Conservation (phyloP, 371 early-diverging fungal genomes). For the Vittaforma corneae region DNA sequence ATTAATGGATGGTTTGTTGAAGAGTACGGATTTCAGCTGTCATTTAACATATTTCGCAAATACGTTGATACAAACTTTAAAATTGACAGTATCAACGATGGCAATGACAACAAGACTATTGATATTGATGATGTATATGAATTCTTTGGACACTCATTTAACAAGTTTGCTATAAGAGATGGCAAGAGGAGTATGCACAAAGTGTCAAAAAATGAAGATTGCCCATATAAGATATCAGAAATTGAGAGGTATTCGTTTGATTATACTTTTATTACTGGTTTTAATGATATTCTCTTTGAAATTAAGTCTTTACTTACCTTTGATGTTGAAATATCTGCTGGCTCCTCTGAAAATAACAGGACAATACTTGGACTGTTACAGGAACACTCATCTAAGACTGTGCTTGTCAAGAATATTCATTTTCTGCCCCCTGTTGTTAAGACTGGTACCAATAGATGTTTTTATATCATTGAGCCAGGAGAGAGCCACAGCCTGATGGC, state of each 20-base stretch:
- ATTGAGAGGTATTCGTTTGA: slow-evolving; percentile 15
- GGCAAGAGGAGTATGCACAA: too few species aligned
- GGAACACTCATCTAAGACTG: background rate
- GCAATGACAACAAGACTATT: background rate
- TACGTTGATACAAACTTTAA: slow-evolving; percentile 13
- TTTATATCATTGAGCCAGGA: slow-evolving; percentile 26
- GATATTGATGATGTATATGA: background rate
- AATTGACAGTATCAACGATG: too few species aligned
- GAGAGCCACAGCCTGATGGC: slow-evolving; percentile 14
- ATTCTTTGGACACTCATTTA: too few species aligned
- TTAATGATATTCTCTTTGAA: slow-evolving; percentile 6
- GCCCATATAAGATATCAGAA: too few species aligned
- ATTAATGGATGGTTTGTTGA: slow-evolving; percentile 3
- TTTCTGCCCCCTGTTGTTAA: slow-evolving; percentile 2
- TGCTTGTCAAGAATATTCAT: slow-evolving; percentile 35
- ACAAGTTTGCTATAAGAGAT: too few species aligned
- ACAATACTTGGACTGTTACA: slow-evolving; percentile 8
- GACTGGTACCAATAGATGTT: slow-evolving; percentile 23
- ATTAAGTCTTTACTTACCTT: slow-evolving; percentile 18
- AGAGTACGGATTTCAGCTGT: slow-evolving; percentile 4
- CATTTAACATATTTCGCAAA: slow-evolving; percentile 21
- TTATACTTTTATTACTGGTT: slow-evolving; percentile 18
- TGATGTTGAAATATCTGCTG: slow-evolving; percentile 25
- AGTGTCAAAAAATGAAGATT: too few species aligned
- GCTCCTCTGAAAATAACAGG: slow-evolving; percentile 23